Percentiles rank a stretch among this genome's conserved stretches.
These are phyloP conservation scores for Diplodia corticola DNA, from an alignment of 2,329 filamentous ascomycete species.

Conservation along the genomic window DNA sequence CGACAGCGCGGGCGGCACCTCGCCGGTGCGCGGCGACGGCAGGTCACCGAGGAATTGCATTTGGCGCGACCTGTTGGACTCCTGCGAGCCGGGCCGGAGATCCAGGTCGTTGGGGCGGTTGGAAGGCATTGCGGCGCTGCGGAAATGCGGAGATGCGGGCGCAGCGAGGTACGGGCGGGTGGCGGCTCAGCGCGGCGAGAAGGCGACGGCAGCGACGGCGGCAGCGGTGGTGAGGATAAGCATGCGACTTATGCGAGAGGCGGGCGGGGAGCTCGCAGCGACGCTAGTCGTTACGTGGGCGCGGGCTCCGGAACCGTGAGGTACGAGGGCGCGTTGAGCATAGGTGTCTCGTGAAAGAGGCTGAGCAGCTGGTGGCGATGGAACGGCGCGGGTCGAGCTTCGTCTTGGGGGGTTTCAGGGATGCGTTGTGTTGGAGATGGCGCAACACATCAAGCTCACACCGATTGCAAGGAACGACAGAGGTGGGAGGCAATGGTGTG, in stretches of 20 bases:
- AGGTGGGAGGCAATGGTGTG: constrained; percentile 20
- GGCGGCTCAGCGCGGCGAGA: constrained; percentile 10
- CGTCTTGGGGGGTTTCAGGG: constrained; percentile 22
- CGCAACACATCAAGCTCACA: constrained; percentile 20
- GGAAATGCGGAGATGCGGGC: not conserved
- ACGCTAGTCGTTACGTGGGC: constrained; percentile 11
- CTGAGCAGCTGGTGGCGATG: constrained; percentile 22
- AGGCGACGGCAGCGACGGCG: constrained; percentile 24
- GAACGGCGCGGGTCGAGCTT: constrained; percentile 22
- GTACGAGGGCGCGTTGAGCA: constrained; percentile 16
- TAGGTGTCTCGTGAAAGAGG: constrained; percentile 21
- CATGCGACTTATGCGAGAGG: constrained; percentile 16
- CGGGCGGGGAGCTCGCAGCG: constrained; percentile 1
- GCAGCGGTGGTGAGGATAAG: not conserved
- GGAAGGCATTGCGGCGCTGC: constrained; percentile 6
- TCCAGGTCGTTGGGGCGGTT: constrained; percentile 37
- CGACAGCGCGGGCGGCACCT: constrained; percentile 83
- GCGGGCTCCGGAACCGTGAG: constrained; percentile 15
- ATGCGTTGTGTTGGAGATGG: constrained; percentile 12
- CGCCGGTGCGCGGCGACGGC: constrained; percentile 52
- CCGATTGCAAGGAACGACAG: constrained; percentile 20
- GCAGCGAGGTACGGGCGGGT: constrained; percentile 25
- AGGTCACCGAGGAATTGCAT: constrained; percentile 39
- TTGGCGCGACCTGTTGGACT: constrained; percentile 30
- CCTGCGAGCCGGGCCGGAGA: constrained; percentile 30